Base-by-base conservation (phyloP, 2,329 filamentous ascomycete species). In the Trichoderma citrinoviride region DNA sequence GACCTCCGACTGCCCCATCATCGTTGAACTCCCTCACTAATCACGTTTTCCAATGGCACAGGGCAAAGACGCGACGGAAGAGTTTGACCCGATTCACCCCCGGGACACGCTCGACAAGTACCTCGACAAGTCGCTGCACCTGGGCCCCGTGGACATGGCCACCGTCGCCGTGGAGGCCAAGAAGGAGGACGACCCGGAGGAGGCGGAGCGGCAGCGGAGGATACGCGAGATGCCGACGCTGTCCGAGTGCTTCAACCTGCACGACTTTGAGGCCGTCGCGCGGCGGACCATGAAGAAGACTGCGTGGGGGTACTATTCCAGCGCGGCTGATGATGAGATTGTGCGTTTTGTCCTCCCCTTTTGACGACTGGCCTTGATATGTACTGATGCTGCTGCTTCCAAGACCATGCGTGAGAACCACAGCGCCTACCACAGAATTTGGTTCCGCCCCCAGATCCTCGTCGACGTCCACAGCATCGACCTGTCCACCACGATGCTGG, bases 261-360 rank as follows among this genome's bases (percentile, higher is more conserved):
- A 95, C 80, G 95, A 99, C 79, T 99, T 99, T 76, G 95, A 99
- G 82, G 88, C 92, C 3, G 94, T 98, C 41, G 95, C 95, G 5
- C 88, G 90, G 71, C 83, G 87, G 44, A 87, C 96, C 64, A 97
- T 98, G 94, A 97, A 96, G 85, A 96, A 91, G 81, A 90, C 89
- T 1, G 94, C 94, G 0, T 99, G 95, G 95, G 95, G 91, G 27
- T 99, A 99, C 80, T 99, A 99, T 78, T 97, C 92, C 0, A 95
- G 91, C 73, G 94, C 92, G 64, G 92, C 94, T 0, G 78, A 80
- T 33, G 78, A 80, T 64, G 78, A 80, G 70, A 80, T 80, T 69
- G 78, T 79, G 68, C 53, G 74, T 54, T 17, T 29, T n/a, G 12
- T 6, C n/a, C 27, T 29, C 25, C 37, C 46, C 25, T n/a, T 21